Evolutionary conservation across 2,329 filamentous ascomycete species (phyloP), one percentile per base, ranked within the genome.

Genomic region (Botrytis fragariae): DNA sequence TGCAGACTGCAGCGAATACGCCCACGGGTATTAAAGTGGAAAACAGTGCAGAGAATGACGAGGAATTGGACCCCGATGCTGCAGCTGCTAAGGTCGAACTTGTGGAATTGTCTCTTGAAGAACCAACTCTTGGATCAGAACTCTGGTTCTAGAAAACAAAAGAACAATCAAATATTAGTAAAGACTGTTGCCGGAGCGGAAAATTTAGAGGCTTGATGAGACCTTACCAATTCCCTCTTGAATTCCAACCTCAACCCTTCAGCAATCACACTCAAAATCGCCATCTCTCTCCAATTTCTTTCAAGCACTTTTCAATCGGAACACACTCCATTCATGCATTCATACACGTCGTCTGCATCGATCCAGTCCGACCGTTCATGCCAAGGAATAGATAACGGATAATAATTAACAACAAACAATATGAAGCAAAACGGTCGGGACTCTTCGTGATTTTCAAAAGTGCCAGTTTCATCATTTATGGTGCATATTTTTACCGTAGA

Each of bases 1-100:
- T 72, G 76, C 87, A 89, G 48, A 87, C 77, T 39, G 76, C 81
- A 8, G 87, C 84, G 74, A 86, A 84, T 61, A 86, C 75, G 62
- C 87, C 77, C 8, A 89, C 84, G 16, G 88, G 88, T 12, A 88
- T 76, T 29, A 90, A 83, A 45, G 88, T 90, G 78, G 83, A 83
- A 63, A 88, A 81, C 22, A 86, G 80, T 0, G 83, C 79, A 39
- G 79, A 77, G 48, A 84, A 79, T 2, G 84, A 86, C 6, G 82
- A 81, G 14, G 83, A 85, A 77, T 84, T 81, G n/a, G 80, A 81
- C 25, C 79, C 74, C 25, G 80, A 79, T 63, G 76, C 81, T 79
- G 69, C 85, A 63, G 51, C 82, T 80, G 75, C 79, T 78, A 73
- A 75, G 2, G 74, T 75, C 29, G 78, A 71, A 18, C 65, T 70